Evolutionary conservation across 805 yeast genomes (phyloP), one percentile per base, ranked within the genome.

Genomic region (Torulaspora indica): DNA sequence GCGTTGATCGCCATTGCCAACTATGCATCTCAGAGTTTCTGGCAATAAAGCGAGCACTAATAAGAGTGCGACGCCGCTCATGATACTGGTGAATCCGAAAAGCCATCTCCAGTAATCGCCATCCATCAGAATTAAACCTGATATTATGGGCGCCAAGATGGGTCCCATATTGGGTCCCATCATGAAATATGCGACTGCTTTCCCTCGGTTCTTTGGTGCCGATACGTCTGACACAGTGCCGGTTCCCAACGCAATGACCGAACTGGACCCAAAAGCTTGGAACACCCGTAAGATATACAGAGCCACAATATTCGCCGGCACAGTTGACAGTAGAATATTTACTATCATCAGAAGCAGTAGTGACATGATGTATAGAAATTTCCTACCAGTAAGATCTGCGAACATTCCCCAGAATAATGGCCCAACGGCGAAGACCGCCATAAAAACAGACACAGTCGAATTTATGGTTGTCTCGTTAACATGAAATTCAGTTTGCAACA

Each of bases 101-200:
- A 89, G 61, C 88, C 95, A 48, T 87, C 88, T 42, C 95, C 91
- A 68, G 80, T 72, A 82, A 83, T 85, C 32, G 79, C 86, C 83
- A 5, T 68, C 71, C 48, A 75, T 69, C 2, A 86, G 74, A 22
- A 90, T 80, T 1, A 82, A 78, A 49, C 96, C 96, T 30, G 95
- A 89, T 40, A 82, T 60, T 12, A 89, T 82, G 1, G 97, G 97
- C 1, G 95, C 88, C 2, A 88, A 52, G 35, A 89, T 75, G 1
- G 96, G 97, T 0, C 95, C 96, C 53, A 83, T 72, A 40, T 89
- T 77, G 0, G 95, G 95, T 0, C 96, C 97, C 50, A 89, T 64
- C 71, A 88, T 89, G 54, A 81, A 89, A 43, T 81, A 73, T 0
- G 95, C 93, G 75, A 89, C 81, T 1, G 95, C 91, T 9, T 75